Evolutionary conservation across 495 filamentous ascomycete species (phyloP).

Genomic region (Neurospora intermedia): DNA sequence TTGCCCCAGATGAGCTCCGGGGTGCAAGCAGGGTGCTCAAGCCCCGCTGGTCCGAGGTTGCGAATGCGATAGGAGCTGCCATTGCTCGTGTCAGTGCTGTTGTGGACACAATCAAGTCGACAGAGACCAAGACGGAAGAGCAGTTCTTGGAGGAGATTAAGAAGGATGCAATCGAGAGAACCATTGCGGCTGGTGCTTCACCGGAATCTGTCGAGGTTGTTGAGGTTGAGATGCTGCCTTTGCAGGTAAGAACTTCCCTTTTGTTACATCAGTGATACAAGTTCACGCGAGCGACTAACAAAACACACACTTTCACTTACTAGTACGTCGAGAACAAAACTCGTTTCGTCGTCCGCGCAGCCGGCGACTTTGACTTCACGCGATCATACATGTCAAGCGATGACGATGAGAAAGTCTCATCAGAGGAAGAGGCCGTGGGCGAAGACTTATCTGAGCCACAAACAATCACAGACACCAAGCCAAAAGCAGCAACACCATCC

Average conservation of each 20-base stretch:
- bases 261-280: not conserved
- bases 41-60: constrained; percentile 31
- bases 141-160: constrained; percentile 23
- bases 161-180: constrained; percentile 18
- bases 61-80: constrained; percentile 49
- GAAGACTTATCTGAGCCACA: constrained; percentile 11
- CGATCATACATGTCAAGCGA: constrained; percentile 18
- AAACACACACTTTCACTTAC: not conserved
- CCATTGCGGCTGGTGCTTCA: constrained; percentile 34
- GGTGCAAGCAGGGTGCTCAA: constrained; percentile 26
- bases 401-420: not conserved
- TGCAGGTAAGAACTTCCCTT: constrained; percentile 6
- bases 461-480: constrained; percentile 8
- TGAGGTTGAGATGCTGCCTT: constrained; percentile 14
- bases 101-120: constrained; percentile 28
- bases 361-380: constrained; percentile 39
- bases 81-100: constrained; percentile 41
- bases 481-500: not conserved
- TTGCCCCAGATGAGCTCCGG: constrained; percentile 20
- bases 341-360: constrained; percentile 39
- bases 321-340: constrained; percentile 42
- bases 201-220: constrained; percentile 14
- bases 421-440: constrained; percentile 4
- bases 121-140: constrained; percentile 14
- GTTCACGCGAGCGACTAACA: not conserved